Conservation (phyloP, 805 yeast species). For the Lachancea kluyveri region DNA sequence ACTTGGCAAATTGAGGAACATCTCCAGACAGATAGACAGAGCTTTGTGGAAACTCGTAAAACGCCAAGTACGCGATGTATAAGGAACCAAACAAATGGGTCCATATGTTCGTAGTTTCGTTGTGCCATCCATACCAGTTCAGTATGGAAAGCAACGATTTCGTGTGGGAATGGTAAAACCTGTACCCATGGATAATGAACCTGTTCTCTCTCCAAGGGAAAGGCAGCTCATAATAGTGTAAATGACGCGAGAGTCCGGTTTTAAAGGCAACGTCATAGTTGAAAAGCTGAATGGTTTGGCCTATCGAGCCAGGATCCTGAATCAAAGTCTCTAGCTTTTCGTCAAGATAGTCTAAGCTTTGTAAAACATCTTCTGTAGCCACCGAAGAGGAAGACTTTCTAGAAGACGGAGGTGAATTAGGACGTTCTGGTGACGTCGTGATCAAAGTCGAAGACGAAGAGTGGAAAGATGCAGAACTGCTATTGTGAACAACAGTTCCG, state of each 20-base stretch:
- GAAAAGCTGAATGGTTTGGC: slow-evolving; percentile 31
- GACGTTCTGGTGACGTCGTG: slow-evolving; percentile 4
- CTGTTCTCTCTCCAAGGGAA: slow-evolving; percentile 91
- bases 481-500: no score
- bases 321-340: slow-evolving; percentile 5
- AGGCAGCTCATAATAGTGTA: slow-evolving; percentile 85
- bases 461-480: slow-evolving; percentile 1
- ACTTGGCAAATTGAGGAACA: slow-evolving; percentile 26
- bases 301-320: slow-evolving; percentile 9
- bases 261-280: slow-evolving; percentile 42
- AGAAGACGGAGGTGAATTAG: neutral
- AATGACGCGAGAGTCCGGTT: slow-evolving; percentile 39
- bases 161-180: slow-evolving; percentile 63
- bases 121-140: slow-evolving; percentile 49
- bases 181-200: slow-evolving; percentile 75
- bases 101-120: slow-evolving; percentile 93
- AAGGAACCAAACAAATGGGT: slow-evolving; percentile 73
- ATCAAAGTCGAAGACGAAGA: slow-evolving; percentile 8
- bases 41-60: slow-evolving; percentile 60
- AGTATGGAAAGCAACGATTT: slow-evolving; percentile 58
- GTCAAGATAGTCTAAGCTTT: slow-evolving; percentile 7
- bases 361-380: slow-evolving; percentile 7
- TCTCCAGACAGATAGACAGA: slow-evolving; percentile 44
- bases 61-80: slow-evolving; percentile 47
- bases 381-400: slow-evolving; percentile 4